Conservation (phyloP, 257 asterid genomes). For the Asclepias syriaca region DNA sequence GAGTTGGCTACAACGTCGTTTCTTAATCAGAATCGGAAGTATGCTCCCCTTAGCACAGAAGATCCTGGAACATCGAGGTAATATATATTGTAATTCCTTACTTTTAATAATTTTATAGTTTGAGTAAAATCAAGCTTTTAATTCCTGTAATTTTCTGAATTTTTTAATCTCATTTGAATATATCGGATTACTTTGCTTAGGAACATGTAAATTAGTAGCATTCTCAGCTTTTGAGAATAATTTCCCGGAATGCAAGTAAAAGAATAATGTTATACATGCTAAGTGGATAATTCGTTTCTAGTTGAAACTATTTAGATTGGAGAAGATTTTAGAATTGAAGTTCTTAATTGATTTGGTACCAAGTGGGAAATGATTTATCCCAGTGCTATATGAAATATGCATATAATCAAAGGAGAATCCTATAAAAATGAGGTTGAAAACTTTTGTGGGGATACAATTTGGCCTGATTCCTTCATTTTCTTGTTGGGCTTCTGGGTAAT, state of each 20-base stretch:
- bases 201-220: not conserved
- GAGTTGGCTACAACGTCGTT: constrained; percentile 83
- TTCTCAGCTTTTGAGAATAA: not conserved
- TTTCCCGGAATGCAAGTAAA: not conserved
- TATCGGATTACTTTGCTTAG: not conserved
- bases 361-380: not conserved
- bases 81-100: not conserved
- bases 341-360: not conserved
- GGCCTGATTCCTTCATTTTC: not conserved
- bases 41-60: constrained; percentile 62
- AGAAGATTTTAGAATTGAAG: not conserved
- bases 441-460: not conserved
- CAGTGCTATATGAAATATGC: not conserved
- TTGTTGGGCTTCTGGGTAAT: not conserved
- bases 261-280: not conserved
- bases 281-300: not conserved
- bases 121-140: not conserved
- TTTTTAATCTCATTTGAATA: not conserved
- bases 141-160: not conserved
- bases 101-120: not conserved
- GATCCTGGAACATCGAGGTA: constrained; percentile 68
- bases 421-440: not conserved
- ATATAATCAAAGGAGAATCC: not conserved
- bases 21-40: constrained; percentile 58
- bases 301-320: not conserved